Evolutionary conservation across 73 alveolate species (phyloP).

Genomic region (Stentor roeselii): DNA sequence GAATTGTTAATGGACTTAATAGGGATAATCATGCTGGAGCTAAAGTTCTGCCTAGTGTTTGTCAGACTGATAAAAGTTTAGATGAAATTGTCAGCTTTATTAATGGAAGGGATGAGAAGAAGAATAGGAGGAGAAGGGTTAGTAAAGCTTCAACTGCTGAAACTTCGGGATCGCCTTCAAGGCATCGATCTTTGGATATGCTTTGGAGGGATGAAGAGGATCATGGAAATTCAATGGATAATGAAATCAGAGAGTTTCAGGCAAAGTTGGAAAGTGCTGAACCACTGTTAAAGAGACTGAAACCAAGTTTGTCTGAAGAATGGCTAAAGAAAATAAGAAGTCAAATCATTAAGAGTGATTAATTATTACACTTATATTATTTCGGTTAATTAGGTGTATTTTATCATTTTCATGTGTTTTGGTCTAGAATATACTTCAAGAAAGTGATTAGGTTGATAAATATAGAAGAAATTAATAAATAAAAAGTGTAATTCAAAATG

Average conservation of each 20-base stretch:
- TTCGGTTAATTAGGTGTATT: too few relatives aligned
- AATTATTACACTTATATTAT: background rate
- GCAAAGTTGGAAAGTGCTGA: background rate
- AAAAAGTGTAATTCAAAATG: too few relatives aligned
- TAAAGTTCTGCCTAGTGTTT: background rate
- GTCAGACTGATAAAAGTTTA: background rate
- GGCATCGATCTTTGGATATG: background rate
- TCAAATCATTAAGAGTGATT: background rate
- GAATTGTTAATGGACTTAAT: background rate
- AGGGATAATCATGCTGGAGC: background rate
- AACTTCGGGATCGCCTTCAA: background rate
- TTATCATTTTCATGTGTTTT: too few relatives aligned
- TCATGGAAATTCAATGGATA: constrained; percentile 9
- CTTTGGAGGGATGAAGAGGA: background rate
- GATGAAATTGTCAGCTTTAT: background rate
- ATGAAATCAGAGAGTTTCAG: background rate
- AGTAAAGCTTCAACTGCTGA: constrained; percentile 23
- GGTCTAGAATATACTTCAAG: too few relatives aligned
- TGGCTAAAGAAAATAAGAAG: background rate
- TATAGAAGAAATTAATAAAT: too few relatives aligned
- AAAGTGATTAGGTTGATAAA: too few relatives aligned
- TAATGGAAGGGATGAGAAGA: background rate
- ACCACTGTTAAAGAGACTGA: background rate
- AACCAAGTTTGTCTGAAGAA: constrained; percentile 15
- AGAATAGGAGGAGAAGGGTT: background rate